These are phyloP conservation scores for Tolypocladium pustulatum DNA, from an alignment of 2,329 filamentous ascomycete species.

Conservation along the genomic window DNA sequence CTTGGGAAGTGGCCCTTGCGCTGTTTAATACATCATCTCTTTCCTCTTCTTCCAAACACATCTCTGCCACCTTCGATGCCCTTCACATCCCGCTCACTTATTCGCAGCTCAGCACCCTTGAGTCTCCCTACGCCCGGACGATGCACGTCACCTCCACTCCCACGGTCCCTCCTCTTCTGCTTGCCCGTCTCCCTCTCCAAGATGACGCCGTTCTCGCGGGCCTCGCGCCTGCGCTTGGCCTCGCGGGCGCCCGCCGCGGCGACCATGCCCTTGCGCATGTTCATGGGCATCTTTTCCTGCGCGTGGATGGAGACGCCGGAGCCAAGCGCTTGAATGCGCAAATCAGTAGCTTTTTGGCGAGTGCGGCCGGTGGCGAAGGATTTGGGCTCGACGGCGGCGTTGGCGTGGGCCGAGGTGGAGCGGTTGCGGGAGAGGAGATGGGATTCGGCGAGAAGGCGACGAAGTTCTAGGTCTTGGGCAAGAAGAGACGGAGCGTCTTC, in stretches of 20 bases:
- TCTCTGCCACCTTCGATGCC: conserved; percentile 51
- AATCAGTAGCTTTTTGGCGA: conserved; percentile 70
- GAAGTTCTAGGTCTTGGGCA: conserved; percentile 85
- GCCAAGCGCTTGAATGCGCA: conserved; percentile 73
- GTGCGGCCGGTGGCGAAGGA: conserved; percentile 53
- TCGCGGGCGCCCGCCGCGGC: conserved; percentile 57
- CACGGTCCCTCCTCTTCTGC: conserved; percentile 29
- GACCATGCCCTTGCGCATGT: conserved; percentile 74
- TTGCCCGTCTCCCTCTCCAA: conserved; percentile 50
- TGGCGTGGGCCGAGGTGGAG: conserved; percentile 26
- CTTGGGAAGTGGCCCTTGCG: not conserved
- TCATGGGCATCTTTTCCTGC: conserved; percentile 83
- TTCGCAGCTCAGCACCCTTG: conserved; percentile 63
- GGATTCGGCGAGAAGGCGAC: conserved; percentile 82
- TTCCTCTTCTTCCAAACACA: conserved; percentile 28
- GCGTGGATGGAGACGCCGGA: conserved; percentile 64
- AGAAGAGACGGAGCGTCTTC: conserved; percentile 60
- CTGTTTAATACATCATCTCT: conserved; percentile 10
- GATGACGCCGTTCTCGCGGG: conserved; percentile 82
- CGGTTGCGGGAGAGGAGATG: conserved; percentile 57
- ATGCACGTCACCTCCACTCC: conserved; percentile 52
- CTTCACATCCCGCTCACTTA: conserved; percentile 68
- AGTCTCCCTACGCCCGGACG: conserved; percentile 73
- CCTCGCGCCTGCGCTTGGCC: conserved; percentile 62
- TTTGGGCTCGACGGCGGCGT: conserved; percentile 26